Conservation (phyloP, 1,284 basidiomycete genomes). For the Omphalotus olearius region DNA sequence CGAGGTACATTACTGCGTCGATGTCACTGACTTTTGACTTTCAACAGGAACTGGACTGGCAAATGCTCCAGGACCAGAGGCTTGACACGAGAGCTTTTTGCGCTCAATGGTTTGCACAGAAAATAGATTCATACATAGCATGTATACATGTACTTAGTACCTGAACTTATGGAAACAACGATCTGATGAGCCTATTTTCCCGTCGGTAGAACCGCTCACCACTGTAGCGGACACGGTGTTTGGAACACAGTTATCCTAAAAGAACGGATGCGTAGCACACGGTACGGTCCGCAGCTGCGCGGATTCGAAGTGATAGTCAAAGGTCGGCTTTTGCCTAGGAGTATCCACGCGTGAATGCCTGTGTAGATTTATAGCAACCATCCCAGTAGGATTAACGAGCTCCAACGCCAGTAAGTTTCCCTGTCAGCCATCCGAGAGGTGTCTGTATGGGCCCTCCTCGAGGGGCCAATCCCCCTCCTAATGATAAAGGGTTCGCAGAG, state of each 20-base stretch:
- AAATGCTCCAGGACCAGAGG: too few relatives aligned
- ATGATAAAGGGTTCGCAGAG: conserved; percentile 72
- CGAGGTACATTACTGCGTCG: neutral
- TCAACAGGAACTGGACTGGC: neutral
- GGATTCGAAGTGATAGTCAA: too few relatives aligned
- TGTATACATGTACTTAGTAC: neutral
- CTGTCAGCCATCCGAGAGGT: conserved; percentile 78
- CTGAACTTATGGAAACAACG: too few relatives aligned
- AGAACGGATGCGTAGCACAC: too few relatives aligned
- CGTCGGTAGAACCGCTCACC: too few relatives aligned
- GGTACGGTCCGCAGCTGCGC: too few relatives aligned
- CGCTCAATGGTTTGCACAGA: neutral
- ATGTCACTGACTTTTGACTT: neutral
- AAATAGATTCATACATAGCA: conserved; percentile 1
- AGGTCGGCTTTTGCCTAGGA: too few relatives aligned
- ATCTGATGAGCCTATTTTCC: too few relatives aligned
- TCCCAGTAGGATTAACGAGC: conserved; percentile 33
- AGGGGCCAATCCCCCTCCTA: conserved; percentile 56
- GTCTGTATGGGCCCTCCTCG: conserved; percentile 61
- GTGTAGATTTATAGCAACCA: neutral
- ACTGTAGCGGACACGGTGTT: too few relatives aligned
- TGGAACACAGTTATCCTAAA: too few relatives aligned
- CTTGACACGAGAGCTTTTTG: neutral
- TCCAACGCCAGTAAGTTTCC: conserved; percentile 60
- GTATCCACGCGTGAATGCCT: too few relatives aligned